Evolutionary conservation across 345 rosid species (phyloP).

Genomic region (Pistacia integerrima): DNA sequence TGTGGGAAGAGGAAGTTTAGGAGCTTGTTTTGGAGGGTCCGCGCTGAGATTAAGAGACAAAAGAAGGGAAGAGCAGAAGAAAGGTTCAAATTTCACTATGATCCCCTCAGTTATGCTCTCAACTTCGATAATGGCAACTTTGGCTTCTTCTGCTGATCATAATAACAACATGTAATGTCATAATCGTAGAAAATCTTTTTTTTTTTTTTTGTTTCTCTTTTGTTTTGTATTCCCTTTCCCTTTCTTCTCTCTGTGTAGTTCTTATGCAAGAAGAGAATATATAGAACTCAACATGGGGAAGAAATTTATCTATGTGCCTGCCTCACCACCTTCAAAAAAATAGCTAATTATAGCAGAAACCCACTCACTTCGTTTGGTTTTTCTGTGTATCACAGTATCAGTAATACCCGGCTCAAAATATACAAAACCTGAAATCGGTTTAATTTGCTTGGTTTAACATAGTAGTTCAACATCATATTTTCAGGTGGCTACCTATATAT

Average conservation of each 20-base stretch:
- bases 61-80: conserved; percentile 41
- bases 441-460: not conserved
- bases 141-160: conserved; percentile 54
- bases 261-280: not conserved
- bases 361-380: no score
- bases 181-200: not conserved
- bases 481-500: no score
- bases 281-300: not conserved
- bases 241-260: not conserved
- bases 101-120: conserved; percentile 80
- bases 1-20: conserved; percentile 55
- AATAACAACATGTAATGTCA: not conserved
- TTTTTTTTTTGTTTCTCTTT: not conserved
- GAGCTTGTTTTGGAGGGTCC: conserved; percentile 62
- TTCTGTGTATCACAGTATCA: no score
- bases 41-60: conserved; percentile 52
- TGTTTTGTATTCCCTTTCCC: not conserved
- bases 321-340: no score
- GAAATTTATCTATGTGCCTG: not conserved
- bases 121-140: conserved; percentile 78
- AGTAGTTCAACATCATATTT: no score
- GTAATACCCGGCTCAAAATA: not conserved
- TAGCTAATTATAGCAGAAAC: no score
- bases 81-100: conserved; percentile 61
- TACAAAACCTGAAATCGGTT: not conserved